Base-by-base conservation (phyloP, 768 basidiomycete species). In the Sarcomyxa edulis region DNA sequence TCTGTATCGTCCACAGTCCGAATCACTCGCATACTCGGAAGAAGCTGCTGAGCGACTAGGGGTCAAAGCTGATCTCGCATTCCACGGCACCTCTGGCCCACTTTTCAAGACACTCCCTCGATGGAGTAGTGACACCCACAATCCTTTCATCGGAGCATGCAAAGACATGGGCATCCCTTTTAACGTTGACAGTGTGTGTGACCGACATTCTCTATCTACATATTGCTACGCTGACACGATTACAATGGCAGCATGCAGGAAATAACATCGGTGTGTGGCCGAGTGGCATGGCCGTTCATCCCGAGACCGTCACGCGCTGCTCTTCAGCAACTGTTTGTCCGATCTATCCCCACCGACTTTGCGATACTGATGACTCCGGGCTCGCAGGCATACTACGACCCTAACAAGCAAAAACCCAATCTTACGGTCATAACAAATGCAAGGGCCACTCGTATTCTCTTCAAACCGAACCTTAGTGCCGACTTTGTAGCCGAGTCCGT, bases 351-450 rank as follows among this genome's bases (percentile, higher is more conserved):
- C 27, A 19, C 6, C n/a, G 33, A 34, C 5, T 12, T 11, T 32
- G 33, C 16, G 9, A 6, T 6, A 11, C 12, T 12, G 19, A n/a
- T 34, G 33, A 34, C 16, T 30, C 16, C 16, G 15, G n/a, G n/a
- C n/a, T n/a, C 7, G 6, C 9, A 74, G 5, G 75, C 69, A 6
- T 78, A 78, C 59, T 71, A 76, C 50, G 72, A 74, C 49, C 66
- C 71, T 5, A 59, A 71, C 20, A 66, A 72, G 2, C 59, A 65
- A 12, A 65, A 73, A n/a, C 21, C 39, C 6, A 59, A 59, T 32
- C 46, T 55, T 19, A 32, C 43, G 3, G 46, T 53, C 7, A 42
- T 60, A 12, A 52, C 54, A 4, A 48, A 50, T 3, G 53, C 52
- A 7, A 44, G 49, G 9, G 55, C 39, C 3, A 51, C 56, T 10